These are phyloP conservation scores for Fusarium verticillioides DNA, from an alignment of 2,329 filamentous ascomycete genomes.

Conservation along the genomic window DNA sequence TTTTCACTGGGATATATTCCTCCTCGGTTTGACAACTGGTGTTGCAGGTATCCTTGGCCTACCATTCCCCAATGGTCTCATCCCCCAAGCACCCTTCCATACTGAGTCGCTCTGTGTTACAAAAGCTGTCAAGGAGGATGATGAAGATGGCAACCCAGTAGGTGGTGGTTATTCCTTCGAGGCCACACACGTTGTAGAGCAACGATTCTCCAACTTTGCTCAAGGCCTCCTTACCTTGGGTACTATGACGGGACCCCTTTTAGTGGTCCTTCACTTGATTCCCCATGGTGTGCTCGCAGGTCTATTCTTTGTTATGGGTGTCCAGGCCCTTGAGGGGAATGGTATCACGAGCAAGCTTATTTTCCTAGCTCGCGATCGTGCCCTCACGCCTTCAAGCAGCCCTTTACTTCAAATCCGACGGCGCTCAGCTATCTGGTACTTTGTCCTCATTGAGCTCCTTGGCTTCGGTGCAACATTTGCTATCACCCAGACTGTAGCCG, in stretches of 20 bases:
- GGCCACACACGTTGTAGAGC: conserved; percentile 76
- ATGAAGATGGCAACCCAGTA: conserved; percentile 66
- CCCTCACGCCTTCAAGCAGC: conserved; percentile 68
- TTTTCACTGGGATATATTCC: conserved; percentile 87
- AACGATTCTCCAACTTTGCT: conserved; percentile 80
- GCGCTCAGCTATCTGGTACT: conserved; percentile 75
- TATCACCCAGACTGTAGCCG: conserved; percentile 84
- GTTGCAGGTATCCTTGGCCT: conserved; percentile 80
- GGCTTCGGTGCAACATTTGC: conserved; percentile 84
- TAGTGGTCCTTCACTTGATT: conserved; percentile 79
- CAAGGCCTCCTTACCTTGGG: conserved; percentile 82
- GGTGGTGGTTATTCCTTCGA: conserved; percentile 62
- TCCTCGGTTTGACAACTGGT: conserved; percentile 81
- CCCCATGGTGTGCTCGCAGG: conserved; percentile 83
- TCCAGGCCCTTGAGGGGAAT: conserved; percentile 80
- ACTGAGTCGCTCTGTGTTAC: conserved; percentile 83
- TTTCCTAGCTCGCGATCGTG: conserved; percentile 73
- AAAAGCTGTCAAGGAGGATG: conserved; percentile 60
- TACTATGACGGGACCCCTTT: conserved; percentile 80
- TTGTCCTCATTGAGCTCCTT: conserved; percentile 74
- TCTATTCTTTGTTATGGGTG: conserved; percentile 86
- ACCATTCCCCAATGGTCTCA: conserved; percentile 84
- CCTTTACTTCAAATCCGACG: conserved; percentile 71
- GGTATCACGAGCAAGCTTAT: conserved; percentile 81
- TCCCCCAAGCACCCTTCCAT: conserved; percentile 86